Conservation (phyloP, 257 asterid species). For the Solanum neorickii region DNA sequence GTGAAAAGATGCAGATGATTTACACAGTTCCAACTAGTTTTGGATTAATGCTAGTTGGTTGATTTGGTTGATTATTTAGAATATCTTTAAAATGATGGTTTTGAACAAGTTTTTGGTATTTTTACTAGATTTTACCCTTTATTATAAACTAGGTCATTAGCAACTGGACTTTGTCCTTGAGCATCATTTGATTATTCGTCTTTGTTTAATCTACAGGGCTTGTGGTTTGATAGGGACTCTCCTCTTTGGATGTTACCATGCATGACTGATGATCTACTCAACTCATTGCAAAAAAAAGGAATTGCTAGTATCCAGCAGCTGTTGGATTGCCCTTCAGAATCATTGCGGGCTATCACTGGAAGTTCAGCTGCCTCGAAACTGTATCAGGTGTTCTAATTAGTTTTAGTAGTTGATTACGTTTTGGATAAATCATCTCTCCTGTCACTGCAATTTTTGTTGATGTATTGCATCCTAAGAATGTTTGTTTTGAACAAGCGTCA, state of each 20-base stretch:
- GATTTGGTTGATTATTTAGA: background rate
- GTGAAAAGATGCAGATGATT: background rate
- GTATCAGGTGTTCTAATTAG: conserved; percentile 49
- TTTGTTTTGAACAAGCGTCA: background rate
- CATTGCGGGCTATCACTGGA: conserved; percentile 32
- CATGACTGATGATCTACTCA: conserved; percentile 68
- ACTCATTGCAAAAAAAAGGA: conserved; percentile 47
- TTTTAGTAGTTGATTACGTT: background rate
- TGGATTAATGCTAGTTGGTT: background rate
- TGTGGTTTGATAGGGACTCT: conserved; percentile 63
- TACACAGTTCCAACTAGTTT: background rate
- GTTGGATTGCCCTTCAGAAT: conserved; percentile 35
- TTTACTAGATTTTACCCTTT: background rate
- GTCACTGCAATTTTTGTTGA: background rate
- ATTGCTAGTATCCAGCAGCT: conserved; percentile 56
- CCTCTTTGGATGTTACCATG: conserved; percentile 83
- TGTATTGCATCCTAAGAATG: background rate
- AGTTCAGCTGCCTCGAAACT: conserved; percentile 43
- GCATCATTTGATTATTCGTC: background rate
- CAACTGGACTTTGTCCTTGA: background rate
- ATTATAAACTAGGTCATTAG: background rate
- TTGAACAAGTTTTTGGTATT: background rate
- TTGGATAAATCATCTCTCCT: background rate
- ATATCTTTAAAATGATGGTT: background rate
- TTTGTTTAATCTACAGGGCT: conserved; percentile 43